Conservation (phyloP, 306 rosid species). For the Trichosanthes truncata region DNA sequence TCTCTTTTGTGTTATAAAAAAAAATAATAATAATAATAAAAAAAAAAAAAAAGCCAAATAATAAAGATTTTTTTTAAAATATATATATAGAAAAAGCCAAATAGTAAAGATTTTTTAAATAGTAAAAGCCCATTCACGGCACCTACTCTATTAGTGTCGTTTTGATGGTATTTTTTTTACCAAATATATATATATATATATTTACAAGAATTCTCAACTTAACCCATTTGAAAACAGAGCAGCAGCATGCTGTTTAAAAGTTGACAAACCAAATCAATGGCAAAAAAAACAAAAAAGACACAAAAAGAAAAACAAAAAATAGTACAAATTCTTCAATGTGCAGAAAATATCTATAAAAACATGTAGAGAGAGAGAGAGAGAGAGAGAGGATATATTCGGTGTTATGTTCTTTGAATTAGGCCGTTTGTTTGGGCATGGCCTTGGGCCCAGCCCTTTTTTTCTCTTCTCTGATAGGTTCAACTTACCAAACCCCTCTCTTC, state of each 20-base stretch:
- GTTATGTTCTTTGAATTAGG: slow-evolving; percentile 11
- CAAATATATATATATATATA: too few relatives aligned
- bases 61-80: neutral
- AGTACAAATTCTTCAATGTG: neutral
- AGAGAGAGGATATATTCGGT: neutral
- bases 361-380: neutral
- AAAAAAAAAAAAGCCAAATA: neutral
- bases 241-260: neutral
- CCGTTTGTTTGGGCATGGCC: neutral
- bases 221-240: neutral
- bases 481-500: neutral
- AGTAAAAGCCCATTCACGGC: neutral
- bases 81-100: neutral
- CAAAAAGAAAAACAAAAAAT: neutral
- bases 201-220: neutral
- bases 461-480: neutral
- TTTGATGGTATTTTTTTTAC: neutral
- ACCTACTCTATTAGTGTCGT: neutral
- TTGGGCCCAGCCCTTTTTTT: neutral
- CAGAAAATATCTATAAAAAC: neutral
- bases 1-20: neutral
- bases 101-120: too few relatives aligned
- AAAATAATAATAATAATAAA: too few relatives aligned
- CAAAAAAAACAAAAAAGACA: neutral
- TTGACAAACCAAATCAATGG: neutral